Conservation (phyloP, 2,329 filamentous ascomycete genomes). For the Leptographium procerum region DNA sequence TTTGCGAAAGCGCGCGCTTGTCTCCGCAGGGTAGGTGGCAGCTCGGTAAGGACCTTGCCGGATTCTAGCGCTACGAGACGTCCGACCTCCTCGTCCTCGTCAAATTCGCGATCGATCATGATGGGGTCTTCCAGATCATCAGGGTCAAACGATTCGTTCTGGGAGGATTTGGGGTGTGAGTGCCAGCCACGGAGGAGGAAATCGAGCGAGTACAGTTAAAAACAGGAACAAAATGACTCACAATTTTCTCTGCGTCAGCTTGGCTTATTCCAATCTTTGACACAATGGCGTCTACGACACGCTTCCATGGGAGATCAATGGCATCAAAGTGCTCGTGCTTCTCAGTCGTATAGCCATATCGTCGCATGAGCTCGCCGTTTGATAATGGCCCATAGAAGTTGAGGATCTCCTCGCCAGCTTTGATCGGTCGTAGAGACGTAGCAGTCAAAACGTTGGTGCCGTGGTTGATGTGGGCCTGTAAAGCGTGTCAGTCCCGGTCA, state of each 20-base stretch:
- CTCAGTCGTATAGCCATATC: constrained; percentile 78
- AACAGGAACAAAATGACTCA: constrained; percentile 19
- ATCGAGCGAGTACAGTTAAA: neutral
- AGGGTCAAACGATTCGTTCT: constrained; percentile 41
- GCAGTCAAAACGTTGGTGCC: constrained; percentile 52
- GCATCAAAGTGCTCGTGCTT: constrained; percentile 73
- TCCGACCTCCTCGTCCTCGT: constrained; percentile 39
- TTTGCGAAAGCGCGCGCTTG: constrained; percentile 41
- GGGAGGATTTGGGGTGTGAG: neutral
- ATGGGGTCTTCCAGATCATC: constrained; percentile 66
- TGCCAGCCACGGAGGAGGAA: constrained; percentile 13
- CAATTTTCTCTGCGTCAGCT: constrained; percentile 28
- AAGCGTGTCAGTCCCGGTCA: too few relatives aligned
- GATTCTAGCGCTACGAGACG: constrained; percentile 19
- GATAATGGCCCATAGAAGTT: constrained; percentile 85
- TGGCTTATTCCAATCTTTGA: constrained; percentile 11
- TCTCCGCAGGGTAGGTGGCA: constrained; percentile 40
- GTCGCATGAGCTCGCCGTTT: constrained; percentile 67
- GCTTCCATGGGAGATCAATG: constrained; percentile 58
- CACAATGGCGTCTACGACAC: constrained; percentile 19
- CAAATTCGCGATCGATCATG: constrained; percentile 48
- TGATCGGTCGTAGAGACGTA: constrained; percentile 57
- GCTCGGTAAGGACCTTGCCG: constrained; percentile 22
- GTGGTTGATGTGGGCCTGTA: constrained; percentile 43
- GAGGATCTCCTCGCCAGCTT: constrained; percentile 63